Evolutionary conservation across 768 basidiomycete genomes (phyloP), one percentile per base, ranked within the genome.

Genomic region (Lactarius pseudohatsudake): DNA sequence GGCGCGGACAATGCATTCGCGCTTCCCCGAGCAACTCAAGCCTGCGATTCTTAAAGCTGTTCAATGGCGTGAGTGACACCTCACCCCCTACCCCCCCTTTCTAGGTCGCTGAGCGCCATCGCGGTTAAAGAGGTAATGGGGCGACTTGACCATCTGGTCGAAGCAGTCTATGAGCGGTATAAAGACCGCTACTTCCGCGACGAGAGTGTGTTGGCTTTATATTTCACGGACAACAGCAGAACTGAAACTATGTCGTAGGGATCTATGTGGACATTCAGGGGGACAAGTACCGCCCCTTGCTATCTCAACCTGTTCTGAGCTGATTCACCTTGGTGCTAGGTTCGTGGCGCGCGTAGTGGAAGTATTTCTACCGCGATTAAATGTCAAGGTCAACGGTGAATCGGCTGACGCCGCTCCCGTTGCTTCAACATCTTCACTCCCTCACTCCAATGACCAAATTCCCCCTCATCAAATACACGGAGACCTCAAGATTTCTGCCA

Each of bases 131-230:
- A 97, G 88, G 92, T 98, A 71, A 91, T 98, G 78, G 96, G 97
- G 57, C 90, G 97, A 66, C 81, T 98, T 62, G 96, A 99, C 78
- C 91, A 92, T 73, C 82, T 99, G 22, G 94, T 96, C 20, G 97
- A 99, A 76, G 89, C 90, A 59, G 92, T 98, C 45, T 97, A 87
- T 73, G 96, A 98, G 69, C 90, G 97, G 61, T 98, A 94, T 84
- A 94, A 95, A 73, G 92, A 98, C 79, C 86, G 97, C 36, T 99
- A 94, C 77, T 98, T 94, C 77, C 80, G 84, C 53, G 88, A 87
- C 71, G 97, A 99, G 78, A 89, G 94, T 96, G 73, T 67, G 94
- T 74, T 62, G 43, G 41, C 65, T 41, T 64, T 64, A 59, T 67
- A 72, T 57, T 55, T 56, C 40, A 56, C 59, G 28, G 66, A 65